Evolutionary conservation across 768 basidiomycete species (phyloP).

Genomic region (Hebeloma cylindrosporum): DNA sequence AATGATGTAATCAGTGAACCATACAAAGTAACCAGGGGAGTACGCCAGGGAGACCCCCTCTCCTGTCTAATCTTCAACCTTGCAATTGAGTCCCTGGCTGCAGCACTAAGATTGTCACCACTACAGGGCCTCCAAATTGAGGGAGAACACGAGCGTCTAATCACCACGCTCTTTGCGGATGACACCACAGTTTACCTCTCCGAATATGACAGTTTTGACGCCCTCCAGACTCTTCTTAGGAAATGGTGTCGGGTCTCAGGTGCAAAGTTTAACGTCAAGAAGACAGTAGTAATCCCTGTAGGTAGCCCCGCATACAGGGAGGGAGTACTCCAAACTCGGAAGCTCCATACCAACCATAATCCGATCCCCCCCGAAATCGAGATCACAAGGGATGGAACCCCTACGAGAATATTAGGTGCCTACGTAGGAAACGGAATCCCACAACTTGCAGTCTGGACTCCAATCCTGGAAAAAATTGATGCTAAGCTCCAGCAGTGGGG

Average conservation of each 20-base stretch:
- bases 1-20: conserved; percentile 31
- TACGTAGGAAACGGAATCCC: conserved; percentile 28
- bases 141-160: conserved; percentile 17
- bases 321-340: not conserved
- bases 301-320: conserved; percentile 3
- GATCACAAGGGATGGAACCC: conserved; percentile 27
- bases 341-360: conserved; percentile 5
- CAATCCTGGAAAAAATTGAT: conserved; percentile 26
- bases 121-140: conserved; percentile 26
- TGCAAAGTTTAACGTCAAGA: conserved; percentile 40
- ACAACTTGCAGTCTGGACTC: conserved; percentile 22
- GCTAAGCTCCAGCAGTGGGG: conserved; percentile 23
- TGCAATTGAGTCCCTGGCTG: conserved; percentile 39
- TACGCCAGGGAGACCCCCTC: conserved; percentile 35
- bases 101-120: conserved; percentile 27
- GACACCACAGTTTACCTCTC: conserved; percentile 37
- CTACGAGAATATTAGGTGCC: conserved; percentile 30
- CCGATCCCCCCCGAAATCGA: conserved; percentile 14
- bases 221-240: conserved; percentile 26
- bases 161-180: conserved; percentile 37
- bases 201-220: conserved; percentile 23
- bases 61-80: conserved; percentile 40
- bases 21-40: conserved; percentile 32
- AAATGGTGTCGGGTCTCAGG: conserved; percentile 39
- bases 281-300: conserved; percentile 30